Base-by-base conservation (phyloP, 208 protist genomes). In the Trypanosoma brucei region DNA sequence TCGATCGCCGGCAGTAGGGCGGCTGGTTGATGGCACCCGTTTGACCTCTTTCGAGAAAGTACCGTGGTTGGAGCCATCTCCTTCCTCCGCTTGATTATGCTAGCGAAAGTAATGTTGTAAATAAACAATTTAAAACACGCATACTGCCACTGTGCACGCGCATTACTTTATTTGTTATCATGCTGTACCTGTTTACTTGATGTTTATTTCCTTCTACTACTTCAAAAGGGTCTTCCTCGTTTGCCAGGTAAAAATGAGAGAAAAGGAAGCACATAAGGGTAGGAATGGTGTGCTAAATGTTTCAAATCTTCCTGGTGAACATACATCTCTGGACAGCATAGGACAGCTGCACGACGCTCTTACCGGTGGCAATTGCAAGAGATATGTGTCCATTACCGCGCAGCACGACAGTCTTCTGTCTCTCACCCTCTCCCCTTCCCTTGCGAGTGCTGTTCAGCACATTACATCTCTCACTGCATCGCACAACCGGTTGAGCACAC, bases 401-500 rank as follows among this genome's bases (percentile, higher is more conserved):
- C 62, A 66, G 35, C 56, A 74, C 39, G 56, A 61, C 34, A 44
- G 58, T 31, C 55, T 93, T 14, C 22, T 51, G 35, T 65, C 74
- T 9, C 70, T 94, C 14, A 57, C 57, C 22, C 45, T 75, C 0
- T 67, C 70, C 5, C 52, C 65, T 6, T 59, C 69, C 2, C 63
- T 89, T 31, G 57, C 60, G 36, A 54, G 55, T 2, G 45, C 76
- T 13, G 59, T 91, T 8, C 64, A 65, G 14, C 59, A 79, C 60
- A 67, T 94, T 31, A 91, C 81, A 9, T 76, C 74, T 34, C 81
- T 95, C n/a, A 65, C 74, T 3, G 82, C 71, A 0, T 70, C 86
- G 1, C 56, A 90, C 69, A 95, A 95, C 58, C 48, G 62, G 8
- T 54, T 95, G 5, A 70, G 61, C 55, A 76, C 51, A 9, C 56